Conservation (phyloP, 2,329 filamentous ascomycete genomes). For the Neonectria punicea region DNA sequence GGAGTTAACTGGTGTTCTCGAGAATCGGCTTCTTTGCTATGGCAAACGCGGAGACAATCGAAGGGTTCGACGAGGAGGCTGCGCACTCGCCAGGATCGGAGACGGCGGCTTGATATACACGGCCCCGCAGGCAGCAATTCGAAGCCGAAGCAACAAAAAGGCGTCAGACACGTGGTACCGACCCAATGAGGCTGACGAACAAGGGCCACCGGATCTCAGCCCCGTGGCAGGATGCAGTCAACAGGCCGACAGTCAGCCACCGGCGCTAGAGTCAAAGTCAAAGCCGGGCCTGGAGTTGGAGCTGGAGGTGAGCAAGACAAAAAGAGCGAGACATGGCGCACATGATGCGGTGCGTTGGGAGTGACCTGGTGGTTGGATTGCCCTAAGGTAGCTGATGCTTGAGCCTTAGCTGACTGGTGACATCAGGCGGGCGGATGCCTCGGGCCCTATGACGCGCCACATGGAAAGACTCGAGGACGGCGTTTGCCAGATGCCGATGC, state of each 20-base stretch:
- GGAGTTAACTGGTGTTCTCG: slow-evolving; percentile 1
- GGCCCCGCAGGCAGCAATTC: background rate
- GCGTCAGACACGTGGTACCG: slow-evolving; percentile 16
- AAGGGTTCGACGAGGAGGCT: background rate
- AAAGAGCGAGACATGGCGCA: slow-evolving; percentile 37
- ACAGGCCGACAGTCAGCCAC: background rate
- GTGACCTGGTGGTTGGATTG: slow-evolving; percentile 7
- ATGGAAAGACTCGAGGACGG: slow-evolving; percentile 5
- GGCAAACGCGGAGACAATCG: slow-evolving; percentile 1
- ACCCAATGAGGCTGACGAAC: slow-evolving; percentile 3
- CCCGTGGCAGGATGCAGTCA: slow-evolving; percentile 6
- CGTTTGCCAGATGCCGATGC: slow-evolving; percentile 23
- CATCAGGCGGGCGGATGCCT: slow-evolving; percentile 39
- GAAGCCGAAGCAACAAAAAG: background rate
- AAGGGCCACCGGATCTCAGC: background rate
- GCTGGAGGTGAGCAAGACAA: slow-evolving; percentile 19
- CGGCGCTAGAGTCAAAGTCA: slow-evolving; percentile 5
- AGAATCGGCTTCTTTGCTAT: background rate
- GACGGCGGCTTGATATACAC: slow-evolving; percentile 14
- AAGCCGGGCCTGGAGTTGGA: slow-evolving; percentile 8
- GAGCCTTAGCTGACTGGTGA: slow-evolving; percentile 31
- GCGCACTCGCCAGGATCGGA: slow-evolving; percentile 2
- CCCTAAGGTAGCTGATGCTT: slow-evolving; percentile 11
- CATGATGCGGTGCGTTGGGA: slow-evolving; percentile 34
- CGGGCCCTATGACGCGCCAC: slow-evolving; percentile 40